Base-by-base conservation (phyloP, 1,139 yeast species). In the Casaregolazyma suthepensis region DNA sequence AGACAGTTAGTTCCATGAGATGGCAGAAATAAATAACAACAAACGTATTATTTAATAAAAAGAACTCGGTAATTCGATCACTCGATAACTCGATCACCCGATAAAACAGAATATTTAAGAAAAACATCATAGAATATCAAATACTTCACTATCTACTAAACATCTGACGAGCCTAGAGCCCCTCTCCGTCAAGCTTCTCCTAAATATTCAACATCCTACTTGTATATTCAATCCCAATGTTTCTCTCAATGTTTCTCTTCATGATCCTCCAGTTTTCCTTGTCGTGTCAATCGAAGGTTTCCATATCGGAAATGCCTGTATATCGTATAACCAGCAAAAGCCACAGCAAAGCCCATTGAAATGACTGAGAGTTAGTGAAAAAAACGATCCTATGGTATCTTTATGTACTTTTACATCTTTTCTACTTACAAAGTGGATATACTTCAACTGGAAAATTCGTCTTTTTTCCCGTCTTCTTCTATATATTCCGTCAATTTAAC, bases 331-430 rank as follows among this genome's bases (percentile, higher is more conserved):
- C 55, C 46, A 38, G 68, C 69, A 50, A 60, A 63, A 38, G 52
- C 60, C 43, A 60, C 55, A 43, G 64, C 69, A 50, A 65, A 60
- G 35, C 64, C 67, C 63, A 65, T 62, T 46, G 67, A 68, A 49
- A 56, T 66, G 56, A 66, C 66, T 62, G 46, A 19, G 12, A 46
- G 53, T 31, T 13, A 18, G 22, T 17, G 23, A 3, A 13, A 26
- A 17, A 20, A 7, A 38, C 43, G 2, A 12, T 5, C 43, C 18
- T 4, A 37, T 37, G 5, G 5, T n/a, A 37, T 37, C 42, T 4
- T n/a, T 17, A 7, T 4, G 5, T 9, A 4, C 5, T 5, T n/a
- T 17, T 37, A 37, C 9, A 17, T n/a, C 3, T 10, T 20, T 17
- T 17, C 18, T 17, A 63, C 67, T 56, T 61, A 63, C 67, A 61